Evolutionary conservation across 148 eudicot species (phyloP).

Genomic region (Vaccinium corymbosum): DNA sequence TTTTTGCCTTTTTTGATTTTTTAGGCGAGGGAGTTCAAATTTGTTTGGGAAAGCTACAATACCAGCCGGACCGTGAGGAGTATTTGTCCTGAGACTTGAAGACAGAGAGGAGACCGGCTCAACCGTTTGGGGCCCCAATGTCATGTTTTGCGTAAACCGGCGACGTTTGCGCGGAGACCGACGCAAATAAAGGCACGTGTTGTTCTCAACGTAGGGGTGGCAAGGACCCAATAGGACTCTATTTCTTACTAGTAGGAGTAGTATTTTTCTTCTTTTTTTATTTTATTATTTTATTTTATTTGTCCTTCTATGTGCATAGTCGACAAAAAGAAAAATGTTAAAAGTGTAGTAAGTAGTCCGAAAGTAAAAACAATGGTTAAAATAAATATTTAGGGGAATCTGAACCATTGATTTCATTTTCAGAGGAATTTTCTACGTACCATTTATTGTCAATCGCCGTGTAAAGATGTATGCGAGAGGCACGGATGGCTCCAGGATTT

Average conservation of each 20-base stretch:
- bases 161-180: slow-evolving; percentile 18
- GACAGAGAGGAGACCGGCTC: slow-evolving; percentile 21
- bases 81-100: slow-evolving; percentile 21
- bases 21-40: not conserved
- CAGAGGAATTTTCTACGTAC: too few relatives aligned
- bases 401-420: too few relatives aligned
- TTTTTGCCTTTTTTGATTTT: not conserved
- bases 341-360: too few relatives aligned
- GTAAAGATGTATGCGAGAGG: too few relatives aligned
- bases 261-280: too few relatives aligned
- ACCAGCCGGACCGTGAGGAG: slow-evolving; percentile 12
- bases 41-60: slow-evolving; percentile 8
- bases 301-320: too few relatives aligned
- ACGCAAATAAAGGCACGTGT: slow-evolving; percentile 9
- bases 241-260: not conserved
- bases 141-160: slow-evolving; percentile 16
- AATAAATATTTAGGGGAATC: too few relatives aligned
- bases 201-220: slow-evolving; percentile 13
- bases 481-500: too few relatives aligned
- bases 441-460: not conserved
- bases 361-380: too few relatives aligned
- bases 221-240: slow-evolving; percentile 12
- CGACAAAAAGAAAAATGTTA: too few relatives aligned
- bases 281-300: too few relatives aligned
- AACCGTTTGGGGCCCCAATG: slow-evolving; percentile 17